Evolutionary conservation across 352 stramenopile genomes (phyloP), one percentile per base, ranked within the genome.

Genomic region (Pythium insidiosum): DNA sequence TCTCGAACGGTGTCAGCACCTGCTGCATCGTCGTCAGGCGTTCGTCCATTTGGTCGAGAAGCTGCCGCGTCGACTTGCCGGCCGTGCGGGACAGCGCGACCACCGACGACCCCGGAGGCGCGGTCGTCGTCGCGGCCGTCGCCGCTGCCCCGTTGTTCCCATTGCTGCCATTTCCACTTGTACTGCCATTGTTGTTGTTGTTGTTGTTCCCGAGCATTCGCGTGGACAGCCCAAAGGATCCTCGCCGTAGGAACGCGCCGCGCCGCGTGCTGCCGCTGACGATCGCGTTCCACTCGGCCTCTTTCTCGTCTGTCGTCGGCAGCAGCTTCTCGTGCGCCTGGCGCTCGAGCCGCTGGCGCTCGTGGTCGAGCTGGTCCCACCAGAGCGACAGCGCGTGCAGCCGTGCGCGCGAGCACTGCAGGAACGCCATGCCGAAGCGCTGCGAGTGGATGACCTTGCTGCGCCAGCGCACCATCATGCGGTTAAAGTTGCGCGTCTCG

Each of bases 401-500:
- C n/a, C 74, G 63, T 30, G 72, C 72, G 6, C 73, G 72, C 7
- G 62, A 69, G 42, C 74, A 88, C 16, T 51, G 7, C 7, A 87
- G 50, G 34, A 88, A 89, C 11, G 45, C 38, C 54, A 56, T 60
- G 33, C 73, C 60, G 22, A 72, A 40, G 3, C 68, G 71, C 53
- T 91, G 73, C 23, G 71, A 80, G 23, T 55, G 53, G 34, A 91
- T 85, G 35, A 91, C 73, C 43, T 87, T 87, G 47, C 41, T 38
- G 18, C 78, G 70, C 78, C 78, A 90, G 36, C 67, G 67, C 31
- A 74, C 21, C 78, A 90, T 88, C 56, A 88, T 69, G 21, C 69
- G 60, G 33, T 81, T 83, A 30, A 90, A 87, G 38, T 86, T 88
- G 46, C 69, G 62, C 2, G 60, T 79, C 46, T 84, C 75, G 21